Evolutionary conservation across 352 stramenopile species (phyloP).

Genomic region (Phytophthora constricta): DNA sequence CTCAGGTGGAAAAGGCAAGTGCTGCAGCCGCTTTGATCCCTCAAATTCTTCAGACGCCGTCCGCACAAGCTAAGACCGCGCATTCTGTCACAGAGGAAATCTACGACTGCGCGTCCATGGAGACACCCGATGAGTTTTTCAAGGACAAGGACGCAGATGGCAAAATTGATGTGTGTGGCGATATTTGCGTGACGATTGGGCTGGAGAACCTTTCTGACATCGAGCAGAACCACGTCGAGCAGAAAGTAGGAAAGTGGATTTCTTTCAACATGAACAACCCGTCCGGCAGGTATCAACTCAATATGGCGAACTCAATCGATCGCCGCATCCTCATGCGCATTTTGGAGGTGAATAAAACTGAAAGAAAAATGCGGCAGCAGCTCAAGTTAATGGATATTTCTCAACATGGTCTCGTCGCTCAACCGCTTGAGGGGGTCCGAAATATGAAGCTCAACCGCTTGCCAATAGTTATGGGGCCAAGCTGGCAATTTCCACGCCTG

Average conservation of each 20-base stretch:
- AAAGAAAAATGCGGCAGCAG: conserved; percentile 57
- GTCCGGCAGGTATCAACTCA: conserved; percentile 68
- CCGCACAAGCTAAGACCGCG: not conserved
- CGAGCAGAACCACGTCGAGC: conserved; percentile 73
- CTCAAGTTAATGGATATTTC: conserved; percentile 73
- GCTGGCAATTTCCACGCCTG: conserved; percentile 70
- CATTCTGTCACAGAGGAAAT: conserved; percentile 37
- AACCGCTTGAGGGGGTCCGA: conserved; percentile 53
- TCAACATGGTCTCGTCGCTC: conserved; percentile 47
- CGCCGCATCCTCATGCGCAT: conserved; percentile 78
- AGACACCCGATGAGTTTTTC: conserved; percentile 67
- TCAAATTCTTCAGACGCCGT: conserved; percentile 51
- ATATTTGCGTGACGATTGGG: conserved; percentile 81
- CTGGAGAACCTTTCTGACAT: conserved; percentile 67
- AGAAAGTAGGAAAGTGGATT: conserved; percentile 81
- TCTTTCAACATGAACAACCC: conserved; percentile 79
- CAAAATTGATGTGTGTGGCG: conserved; percentile 82
- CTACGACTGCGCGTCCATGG: conserved; percentile 69
- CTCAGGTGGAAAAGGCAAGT: conserved; percentile 73
- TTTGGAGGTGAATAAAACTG: conserved; percentile 66
- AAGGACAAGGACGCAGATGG: conserved; percentile 83
- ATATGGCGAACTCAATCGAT: conserved; percentile 76
- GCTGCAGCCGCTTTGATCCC: conserved; percentile 69
- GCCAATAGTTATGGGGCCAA: conserved; percentile 49
- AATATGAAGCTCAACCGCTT: conserved; percentile 72